Base-by-base conservation (phyloP, 108 stramenopile species). In the Nitzschia putrida region DNA sequence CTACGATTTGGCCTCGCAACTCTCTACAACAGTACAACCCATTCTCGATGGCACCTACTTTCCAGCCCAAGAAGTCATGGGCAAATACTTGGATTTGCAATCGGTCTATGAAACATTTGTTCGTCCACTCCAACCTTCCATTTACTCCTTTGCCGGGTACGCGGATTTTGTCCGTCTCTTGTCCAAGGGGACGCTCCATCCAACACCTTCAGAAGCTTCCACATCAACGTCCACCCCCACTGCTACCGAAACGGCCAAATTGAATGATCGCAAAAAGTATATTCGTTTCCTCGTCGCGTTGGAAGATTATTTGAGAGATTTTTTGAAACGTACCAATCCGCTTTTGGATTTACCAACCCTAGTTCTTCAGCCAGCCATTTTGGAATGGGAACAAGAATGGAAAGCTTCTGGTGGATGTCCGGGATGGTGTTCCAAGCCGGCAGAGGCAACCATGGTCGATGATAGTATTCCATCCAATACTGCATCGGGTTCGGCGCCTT, bases 231-330 rank as follows among this genome's bases (percentile, higher is more conserved):
- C 80, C 43, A 71, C 72, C 41, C 40, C 20, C 38, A 55, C 39
- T 50, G 37, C 76, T 18, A 12, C 74, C 39, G 90, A 95, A 80
- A 21, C 57, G 2, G 73, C 76, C 18, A 95, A 95, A 66, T 69
- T 95, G 9, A 71, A 74, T 29, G 77, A 92, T 65, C 87, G 91
- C 37, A 90, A 88, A 53, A 83, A 86, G 52, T 95, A 95, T 65
- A 72, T 71, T 20, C 82, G 88, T 56, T 90, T 88, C 38, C 61
- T 95, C n/a, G 44, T 71, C 13, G 71, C 73, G 1, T 43, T 90
- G 58, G 69, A 87, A 54, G 71, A 57, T 9, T 95, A 95, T 59
- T 67, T 95, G 25, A 66, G 76, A 38, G 85, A 73, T 1, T 95
- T 87, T 73, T 57, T 95, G 58, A 61, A 80, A 43, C 79, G 89